Percentiles rank a stretch among this genome's conserved stretches.
These are phyloP conservation scores for Candida sanyaensis DNA, from an alignment of 1,139 yeast genomes.

Conservation along the genomic window DNA sequence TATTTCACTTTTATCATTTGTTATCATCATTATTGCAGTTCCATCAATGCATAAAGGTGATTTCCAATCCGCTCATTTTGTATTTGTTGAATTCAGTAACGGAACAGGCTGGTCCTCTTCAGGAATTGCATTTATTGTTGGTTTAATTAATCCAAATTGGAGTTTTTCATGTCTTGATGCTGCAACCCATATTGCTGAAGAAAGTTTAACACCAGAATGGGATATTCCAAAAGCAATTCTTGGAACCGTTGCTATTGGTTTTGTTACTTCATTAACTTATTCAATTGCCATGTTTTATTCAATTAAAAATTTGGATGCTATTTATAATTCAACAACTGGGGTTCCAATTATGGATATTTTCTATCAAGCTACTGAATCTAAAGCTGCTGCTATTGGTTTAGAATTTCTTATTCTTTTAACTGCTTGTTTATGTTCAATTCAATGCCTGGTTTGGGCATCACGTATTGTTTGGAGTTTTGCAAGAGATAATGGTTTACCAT, in stretches of 20 bases:
- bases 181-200: constrained; percentile 74
- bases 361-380: constrained; percentile 56
- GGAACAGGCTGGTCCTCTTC: constrained; percentile 65
- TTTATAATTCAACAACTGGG: constrained; percentile 52
- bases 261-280: constrained; percentile 60
- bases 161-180: constrained; percentile 67
- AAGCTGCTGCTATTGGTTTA: constrained; percentile 59
- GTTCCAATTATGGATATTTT: constrained; percentile 65
- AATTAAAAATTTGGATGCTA: constrained; percentile 48
- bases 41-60: constrained; percentile 52
- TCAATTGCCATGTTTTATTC: constrained; percentile 65
- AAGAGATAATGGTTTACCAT: constrained; percentile 57
- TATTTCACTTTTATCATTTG: constrained; percentile 54
- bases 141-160: constrained; percentile 70
- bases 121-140: constrained; percentile 65
- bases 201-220: constrained; percentile 57
- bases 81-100: constrained; percentile 60
- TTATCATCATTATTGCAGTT: constrained; percentile 57
- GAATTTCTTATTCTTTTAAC: constrained; percentile 61
- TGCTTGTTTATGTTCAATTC: constrained; percentile 69
- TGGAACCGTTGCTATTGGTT: constrained; percentile 68
- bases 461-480: constrained; percentile 78
- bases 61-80: constrained; percentile 58
- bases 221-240: constrained; percentile 64
- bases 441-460: constrained; percentile 78